Conservation (phyloP, 2,329 filamentous ascomycete species). For the Colletotrichum camelliae region DNA sequence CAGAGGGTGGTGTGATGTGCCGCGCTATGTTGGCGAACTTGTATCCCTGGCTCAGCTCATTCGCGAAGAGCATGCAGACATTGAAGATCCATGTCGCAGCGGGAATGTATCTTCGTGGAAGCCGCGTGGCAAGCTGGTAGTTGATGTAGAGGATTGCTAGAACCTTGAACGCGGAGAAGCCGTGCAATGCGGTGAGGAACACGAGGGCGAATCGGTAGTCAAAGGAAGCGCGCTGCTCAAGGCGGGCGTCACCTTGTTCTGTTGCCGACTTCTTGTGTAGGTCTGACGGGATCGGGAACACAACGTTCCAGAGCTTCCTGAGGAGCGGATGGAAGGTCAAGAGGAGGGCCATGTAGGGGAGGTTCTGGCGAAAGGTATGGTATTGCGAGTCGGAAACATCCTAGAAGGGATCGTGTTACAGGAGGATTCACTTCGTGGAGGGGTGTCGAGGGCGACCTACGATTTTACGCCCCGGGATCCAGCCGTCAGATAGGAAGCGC, state of each 20-base stretch:
- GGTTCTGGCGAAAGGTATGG: slow-evolving; percentile 80
- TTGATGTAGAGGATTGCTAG: slow-evolving; percentile 81
- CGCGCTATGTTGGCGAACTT: slow-evolving; percentile 67
- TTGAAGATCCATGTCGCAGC: slow-evolving; percentile 89
- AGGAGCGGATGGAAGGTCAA: slow-evolving; percentile 81
- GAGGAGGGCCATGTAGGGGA: slow-evolving; percentile 79
- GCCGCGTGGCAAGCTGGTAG: slow-evolving; percentile 74
- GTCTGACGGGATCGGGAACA: slow-evolving; percentile 43
- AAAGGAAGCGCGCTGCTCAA: slow-evolving; percentile 77
- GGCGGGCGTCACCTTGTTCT: slow-evolving; percentile 58
- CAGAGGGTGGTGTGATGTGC: slow-evolving; percentile 45
- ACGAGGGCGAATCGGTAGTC: slow-evolving; percentile 82
- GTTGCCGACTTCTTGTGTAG: slow-evolving; percentile 33
- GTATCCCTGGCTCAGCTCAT: slow-evolving; percentile 85
- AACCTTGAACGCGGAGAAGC: slow-evolving; percentile 84
- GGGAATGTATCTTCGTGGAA: slow-evolving; percentile 76
- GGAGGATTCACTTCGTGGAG: slow-evolving; percentile 2
- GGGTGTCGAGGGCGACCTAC: slow-evolving; percentile 50
- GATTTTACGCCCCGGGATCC: slow-evolving; percentile 91
- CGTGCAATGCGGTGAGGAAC: slow-evolving; percentile 82
- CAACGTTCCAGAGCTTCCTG: slow-evolving; percentile 72
- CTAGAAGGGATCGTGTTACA: slow-evolving; percentile 45
- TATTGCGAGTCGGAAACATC: slow-evolving; percentile 94
- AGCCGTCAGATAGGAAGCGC: slow-evolving; percentile 76
- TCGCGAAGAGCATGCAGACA: slow-evolving; percentile 83